Evolutionary conservation across 768 basidiomycete genomes (phyloP).

Genomic region (Lentinula raphanica): DNA sequence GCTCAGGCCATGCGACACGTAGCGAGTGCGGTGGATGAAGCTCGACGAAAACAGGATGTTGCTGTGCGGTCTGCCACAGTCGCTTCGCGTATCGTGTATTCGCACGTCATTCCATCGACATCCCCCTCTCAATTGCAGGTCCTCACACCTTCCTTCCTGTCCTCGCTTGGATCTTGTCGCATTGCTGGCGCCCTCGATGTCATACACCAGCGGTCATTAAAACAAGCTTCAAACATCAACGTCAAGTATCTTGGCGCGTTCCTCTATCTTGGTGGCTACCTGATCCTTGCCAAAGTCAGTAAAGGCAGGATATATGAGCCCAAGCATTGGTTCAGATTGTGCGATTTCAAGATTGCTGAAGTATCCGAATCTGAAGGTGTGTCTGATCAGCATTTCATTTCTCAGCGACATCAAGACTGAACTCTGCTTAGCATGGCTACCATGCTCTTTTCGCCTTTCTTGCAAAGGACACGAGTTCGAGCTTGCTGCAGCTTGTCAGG

Average conservation of each 20-base stretch:
- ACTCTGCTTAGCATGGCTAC: conserved; percentile 55
- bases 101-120: conserved; percentile 22
- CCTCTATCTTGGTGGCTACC: conserved; percentile 79
- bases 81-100: conserved; percentile 54
- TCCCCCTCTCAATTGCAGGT: conserved; percentile 25
- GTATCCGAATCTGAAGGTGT: conserved; percentile 69
- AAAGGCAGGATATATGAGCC: conserved; percentile 82
- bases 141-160: conserved; percentile 53
- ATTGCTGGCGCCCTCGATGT: conserved; percentile 88
- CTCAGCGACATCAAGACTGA: background rate
- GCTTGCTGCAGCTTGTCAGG: conserved; percentile 76
- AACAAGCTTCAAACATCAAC: conserved; percentile 46
- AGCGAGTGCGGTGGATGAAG: conserved; percentile 77
- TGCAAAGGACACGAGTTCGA: conserved; percentile 74
- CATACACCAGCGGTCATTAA: conserved; percentile 54
- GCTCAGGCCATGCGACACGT: conserved; percentile 71
- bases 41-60: conserved; percentile 60
- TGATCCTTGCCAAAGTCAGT: conserved; percentile 81
- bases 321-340: conserved; percentile 81
- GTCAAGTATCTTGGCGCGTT: conserved; percentile 90
- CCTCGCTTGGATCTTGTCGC: conserved; percentile 71
- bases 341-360: conserved; percentile 66
- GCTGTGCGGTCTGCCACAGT: conserved; percentile 64
- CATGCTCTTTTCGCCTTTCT: conserved; percentile 75
- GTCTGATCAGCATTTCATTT: conserved; percentile 17